Evolutionary conservation across 148 eudicot species (phyloP).

Genomic region (Talinum fruticosum): DNA sequence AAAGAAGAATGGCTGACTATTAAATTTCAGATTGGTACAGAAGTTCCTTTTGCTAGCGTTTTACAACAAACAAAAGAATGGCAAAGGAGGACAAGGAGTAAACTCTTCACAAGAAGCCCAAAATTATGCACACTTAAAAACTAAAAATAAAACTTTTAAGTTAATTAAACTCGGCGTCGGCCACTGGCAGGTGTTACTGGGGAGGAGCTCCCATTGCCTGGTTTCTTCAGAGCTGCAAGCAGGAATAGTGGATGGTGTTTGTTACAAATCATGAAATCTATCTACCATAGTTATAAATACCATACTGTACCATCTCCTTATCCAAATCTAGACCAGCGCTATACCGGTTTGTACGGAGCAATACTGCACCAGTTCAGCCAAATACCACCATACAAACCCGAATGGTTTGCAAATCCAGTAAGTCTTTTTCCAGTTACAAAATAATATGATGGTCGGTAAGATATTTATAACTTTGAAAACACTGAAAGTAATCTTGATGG

Average conservation of each 20-base stretch:
- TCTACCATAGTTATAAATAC: too few relatives aligned
- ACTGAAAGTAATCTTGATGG: too few relatives aligned
- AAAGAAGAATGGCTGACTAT: not conserved
- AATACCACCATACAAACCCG: too few relatives aligned
- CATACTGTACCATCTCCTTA: too few relatives aligned
- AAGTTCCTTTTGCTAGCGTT: not conserved
- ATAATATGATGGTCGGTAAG: too few relatives aligned
- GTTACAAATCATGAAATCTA: not conserved
- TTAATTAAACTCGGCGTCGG: conserved; percentile 18
- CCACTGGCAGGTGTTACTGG: conserved; percentile 28
- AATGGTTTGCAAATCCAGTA: too few relatives aligned
- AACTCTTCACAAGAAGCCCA: not conserved
- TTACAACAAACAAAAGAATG: conserved; percentile 10
- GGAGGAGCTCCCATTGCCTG: conserved; percentile 32
- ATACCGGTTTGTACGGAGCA: too few relatives aligned
- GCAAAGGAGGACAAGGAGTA: not conserved
- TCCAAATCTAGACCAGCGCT: too few relatives aligned
- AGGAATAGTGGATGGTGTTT: not conserved
- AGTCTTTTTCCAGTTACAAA: too few relatives aligned
- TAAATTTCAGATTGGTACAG: too few relatives aligned
- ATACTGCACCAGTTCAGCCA: too few relatives aligned
- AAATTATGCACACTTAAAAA: not conserved
- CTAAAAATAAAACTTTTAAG: not conserved
- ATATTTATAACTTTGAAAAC: too few relatives aligned
- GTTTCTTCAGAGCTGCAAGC: conserved; percentile 38